These are phyloP conservation scores for Phaeosphaeriaceae sp. DNA, from an alignment of 2,329 filamentous ascomycete species.

Conservation along the genomic window DNA sequence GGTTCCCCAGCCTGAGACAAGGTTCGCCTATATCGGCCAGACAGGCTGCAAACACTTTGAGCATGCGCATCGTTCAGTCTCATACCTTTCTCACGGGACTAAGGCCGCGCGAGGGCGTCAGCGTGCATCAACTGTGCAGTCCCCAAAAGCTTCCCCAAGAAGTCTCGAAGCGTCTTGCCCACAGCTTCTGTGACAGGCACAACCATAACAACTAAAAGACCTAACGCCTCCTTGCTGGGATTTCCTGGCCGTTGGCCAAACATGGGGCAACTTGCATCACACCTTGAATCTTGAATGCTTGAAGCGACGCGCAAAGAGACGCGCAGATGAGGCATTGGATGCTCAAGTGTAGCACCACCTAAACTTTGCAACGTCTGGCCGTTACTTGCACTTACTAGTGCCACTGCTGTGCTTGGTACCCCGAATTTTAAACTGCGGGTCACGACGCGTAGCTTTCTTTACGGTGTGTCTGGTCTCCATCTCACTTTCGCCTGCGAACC, in stretches of 20 bases:
- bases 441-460: constrained; percentile 26
- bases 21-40: background rate
- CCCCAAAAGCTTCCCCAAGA: constrained; percentile 27
- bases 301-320: background rate
- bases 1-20: background rate
- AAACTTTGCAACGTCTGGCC: constrained; percentile 6
- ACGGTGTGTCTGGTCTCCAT: constrained; percentile 14
- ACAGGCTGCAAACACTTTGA: background rate
- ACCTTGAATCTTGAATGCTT: background rate
- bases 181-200: constrained; percentile 7
- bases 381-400: constrained; percentile 6
- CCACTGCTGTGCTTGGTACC: constrained; percentile 5
- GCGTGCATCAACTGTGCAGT: constrained; percentile 13
- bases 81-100: background rate
- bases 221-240: no score
- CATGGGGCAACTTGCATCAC: constrained; percentile 17
- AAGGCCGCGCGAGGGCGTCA: constrained; percentile 11
- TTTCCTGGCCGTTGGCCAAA: constrained; percentile 12
- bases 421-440: constrained; percentile 42
- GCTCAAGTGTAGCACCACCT: constrained; percentile 1
- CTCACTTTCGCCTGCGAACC: constrained; percentile 25
- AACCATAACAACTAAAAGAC: background rate
- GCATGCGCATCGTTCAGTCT: no score
- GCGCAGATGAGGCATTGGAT: constrained; percentile 3
- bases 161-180: constrained; percentile 32